Conservation (phyloP, 495 filamentous ascomycete genomes). For the Aspergillus bertholletiae region DNA sequence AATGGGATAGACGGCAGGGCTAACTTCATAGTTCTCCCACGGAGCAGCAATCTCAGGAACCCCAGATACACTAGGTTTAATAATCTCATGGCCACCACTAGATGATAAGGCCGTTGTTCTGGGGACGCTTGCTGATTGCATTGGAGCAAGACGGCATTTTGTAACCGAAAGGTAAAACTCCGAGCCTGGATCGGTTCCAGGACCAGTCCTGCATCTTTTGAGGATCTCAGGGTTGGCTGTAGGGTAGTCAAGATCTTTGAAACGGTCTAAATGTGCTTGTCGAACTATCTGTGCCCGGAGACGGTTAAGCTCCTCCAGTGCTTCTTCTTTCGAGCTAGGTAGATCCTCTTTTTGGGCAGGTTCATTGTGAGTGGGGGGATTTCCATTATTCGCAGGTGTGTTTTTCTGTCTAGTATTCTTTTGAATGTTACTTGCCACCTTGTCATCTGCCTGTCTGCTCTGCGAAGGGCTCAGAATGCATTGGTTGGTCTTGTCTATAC, state of each 20-base stretch:
- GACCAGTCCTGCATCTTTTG: conserved; percentile 17
- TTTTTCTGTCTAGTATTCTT: background rate
- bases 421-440: background rate
- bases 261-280: conserved; percentile 10
- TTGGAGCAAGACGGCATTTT: conserved; percentile 2
- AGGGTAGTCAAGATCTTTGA: conserved; percentile 2
- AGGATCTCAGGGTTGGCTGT: conserved; percentile 17
- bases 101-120: no score
- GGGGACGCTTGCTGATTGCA: background rate
- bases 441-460: background rate
- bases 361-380: background rate
- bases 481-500: background rate
- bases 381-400: background rate
- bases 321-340: background rate
- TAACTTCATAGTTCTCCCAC: conserved; percentile 13
- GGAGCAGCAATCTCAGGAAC: background rate
- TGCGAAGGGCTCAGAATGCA: background rate
- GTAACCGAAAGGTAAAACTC: conserved; percentile 12
- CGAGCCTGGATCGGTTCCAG: conserved; percentile 17
- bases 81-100: background rate
- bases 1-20: conserved; percentile 12
- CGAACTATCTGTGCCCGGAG: conserved; percentile 13
- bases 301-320: conserved; percentile 12
- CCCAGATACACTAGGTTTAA: background rate
- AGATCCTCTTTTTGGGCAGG: background rate